Percentiles rank a stretch among this genome's conserved stretches.
Conservation (phyloP, 768 basidiomycete species). For the Cantharellus cinnabarinus region DNA sequence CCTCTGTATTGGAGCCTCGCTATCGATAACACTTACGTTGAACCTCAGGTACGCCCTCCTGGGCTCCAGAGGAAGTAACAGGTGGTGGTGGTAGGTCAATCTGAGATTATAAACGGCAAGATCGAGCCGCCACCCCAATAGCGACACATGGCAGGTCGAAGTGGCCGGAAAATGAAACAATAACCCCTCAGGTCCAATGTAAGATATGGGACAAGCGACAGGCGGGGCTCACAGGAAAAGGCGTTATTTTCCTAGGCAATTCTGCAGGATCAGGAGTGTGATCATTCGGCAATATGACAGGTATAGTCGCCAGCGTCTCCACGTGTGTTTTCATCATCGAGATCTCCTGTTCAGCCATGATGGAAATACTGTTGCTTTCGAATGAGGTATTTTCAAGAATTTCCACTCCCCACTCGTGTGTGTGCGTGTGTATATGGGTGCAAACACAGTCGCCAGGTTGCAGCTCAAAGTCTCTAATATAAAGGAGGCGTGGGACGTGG, state of each 20-base stretch:
- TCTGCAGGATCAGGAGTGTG: constrained; percentile 43
- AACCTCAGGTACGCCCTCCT: not conserved
- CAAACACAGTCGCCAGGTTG: not conserved
- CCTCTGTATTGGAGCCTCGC: not conserved
- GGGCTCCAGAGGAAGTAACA: not conserved
- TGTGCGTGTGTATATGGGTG: too few species aligned
- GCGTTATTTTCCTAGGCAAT: constrained; percentile 45
- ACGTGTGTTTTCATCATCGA: constrained; percentile 48
- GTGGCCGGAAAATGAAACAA: too few species aligned
- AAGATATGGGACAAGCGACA: not conserved
- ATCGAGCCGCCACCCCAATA: not conserved
- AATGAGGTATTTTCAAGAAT: not conserved
- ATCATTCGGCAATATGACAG: constrained; percentile 48
- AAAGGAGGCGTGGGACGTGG: not conserved
- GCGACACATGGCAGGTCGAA: not conserved
- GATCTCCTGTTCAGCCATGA: constrained; percentile 18
- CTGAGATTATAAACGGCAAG: constrained; percentile 17
- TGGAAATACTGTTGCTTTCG: not conserved
- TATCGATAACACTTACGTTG: not conserved
- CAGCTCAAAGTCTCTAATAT: not conserved
- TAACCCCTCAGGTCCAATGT: too few species aligned
- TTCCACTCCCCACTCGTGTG: not conserved
- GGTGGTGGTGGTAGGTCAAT: constrained; percentile 42
- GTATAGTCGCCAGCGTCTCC: constrained; percentile 43
- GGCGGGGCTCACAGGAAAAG: constrained; percentile 32